phyloP scores from a whole-genome alignment of 2,329 filamentous ascomycete genomes.

The Aureobasidium zeae region DNA sequence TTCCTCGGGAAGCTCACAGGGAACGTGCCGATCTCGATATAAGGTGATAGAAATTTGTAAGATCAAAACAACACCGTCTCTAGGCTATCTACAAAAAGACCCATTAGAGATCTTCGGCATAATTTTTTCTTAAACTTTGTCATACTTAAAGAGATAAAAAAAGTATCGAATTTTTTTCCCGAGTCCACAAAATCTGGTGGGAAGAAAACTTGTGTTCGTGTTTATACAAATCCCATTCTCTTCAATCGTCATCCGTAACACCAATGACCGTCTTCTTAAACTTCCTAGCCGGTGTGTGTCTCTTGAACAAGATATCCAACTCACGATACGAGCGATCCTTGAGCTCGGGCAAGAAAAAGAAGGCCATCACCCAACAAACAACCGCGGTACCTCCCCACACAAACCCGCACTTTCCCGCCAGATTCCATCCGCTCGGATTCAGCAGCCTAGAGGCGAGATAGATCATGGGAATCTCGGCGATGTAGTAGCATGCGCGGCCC shows the following conservation, averaged over 20 bases:
- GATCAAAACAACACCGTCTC: no score
- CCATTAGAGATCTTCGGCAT: no score
- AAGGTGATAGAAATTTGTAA: no score
- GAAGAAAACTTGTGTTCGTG: no score
- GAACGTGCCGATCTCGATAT: no score
- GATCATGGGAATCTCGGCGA: slow-evolving; percentile 57
- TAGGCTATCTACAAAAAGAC: no score
- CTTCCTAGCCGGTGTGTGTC: slow-evolving; percentile 34
- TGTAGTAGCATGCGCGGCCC: slow-evolving; percentile 54
- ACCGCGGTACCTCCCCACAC: slow-evolving; percentile 39
- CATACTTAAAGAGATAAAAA: no score
- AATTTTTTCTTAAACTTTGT: no score
- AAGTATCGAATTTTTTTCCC: no score
- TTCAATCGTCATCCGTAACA: slow-evolving; percentile 36
- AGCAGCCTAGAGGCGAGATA: slow-evolving; percentile 53
- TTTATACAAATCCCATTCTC: no score
- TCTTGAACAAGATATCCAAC: slow-evolving; percentile 38
- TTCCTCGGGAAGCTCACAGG: no score
- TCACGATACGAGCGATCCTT: slow-evolving; percentile 40
- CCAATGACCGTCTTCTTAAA: slow-evolving; percentile 39
- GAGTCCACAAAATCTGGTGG: no score
- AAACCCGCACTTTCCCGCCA: slow-evolving; percentile 38
- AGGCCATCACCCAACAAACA: slow-evolving; percentile 35
- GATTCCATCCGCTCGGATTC: slow-evolving; percentile 39
- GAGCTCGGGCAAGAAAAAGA: slow-evolving; percentile 38